phyloP scores from a whole-genome alignment of 2,329 filamentous ascomycete genomes.

The Aspergillus pseudoterreus region DNA sequence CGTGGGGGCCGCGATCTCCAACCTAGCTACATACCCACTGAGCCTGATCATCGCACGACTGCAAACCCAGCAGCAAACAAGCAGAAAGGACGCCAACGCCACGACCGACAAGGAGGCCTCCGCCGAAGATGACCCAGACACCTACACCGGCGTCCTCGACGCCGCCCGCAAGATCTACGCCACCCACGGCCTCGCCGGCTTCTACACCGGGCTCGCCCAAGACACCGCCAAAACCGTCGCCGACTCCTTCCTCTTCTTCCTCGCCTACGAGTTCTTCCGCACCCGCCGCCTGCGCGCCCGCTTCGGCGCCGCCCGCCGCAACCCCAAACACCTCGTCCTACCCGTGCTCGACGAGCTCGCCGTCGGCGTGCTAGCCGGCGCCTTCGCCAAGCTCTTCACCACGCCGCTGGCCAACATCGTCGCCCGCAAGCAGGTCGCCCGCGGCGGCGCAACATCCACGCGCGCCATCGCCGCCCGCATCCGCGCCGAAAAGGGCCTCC shows the following conservation, averaged over 20 bases:
- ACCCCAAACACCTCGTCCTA: constrained; percentile 39
- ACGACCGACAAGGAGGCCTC: constrained; percentile 11
- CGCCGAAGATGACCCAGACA: constrained; percentile 53
- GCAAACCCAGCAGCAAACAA: constrained; percentile 62
- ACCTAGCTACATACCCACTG: constrained; percentile 74
- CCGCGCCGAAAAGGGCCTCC: constrained; percentile 63
- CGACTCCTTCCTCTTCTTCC: constrained; percentile 83
- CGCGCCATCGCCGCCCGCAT: constrained; percentile 63
- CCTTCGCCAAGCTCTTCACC: constrained; percentile 70
- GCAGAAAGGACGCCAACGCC: constrained; percentile 12
- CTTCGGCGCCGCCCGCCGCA: constrained; percentile 20
- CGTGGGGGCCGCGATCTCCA: constrained; percentile 72
- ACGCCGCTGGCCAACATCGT: constrained; percentile 80
- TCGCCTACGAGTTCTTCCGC: constrained; percentile 65
- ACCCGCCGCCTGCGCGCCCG: constrained; percentile 42
- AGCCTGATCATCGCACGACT: constrained; percentile 77
- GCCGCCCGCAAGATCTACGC: constrained; percentile 68
- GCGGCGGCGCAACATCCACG: constrained; percentile 32
- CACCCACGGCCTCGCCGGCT: constrained; percentile 68
- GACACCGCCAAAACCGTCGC: constrained; percentile 65
- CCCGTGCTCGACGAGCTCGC: constrained; percentile 68
- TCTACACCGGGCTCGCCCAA: constrained; percentile 64
- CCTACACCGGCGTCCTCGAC: constrained; percentile 65
- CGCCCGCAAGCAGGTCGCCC: constrained; percentile 71
- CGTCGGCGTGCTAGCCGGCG: constrained; percentile 67